Conservation (phyloP, 345 rosid species). For the Pistacia vera region DNA sequence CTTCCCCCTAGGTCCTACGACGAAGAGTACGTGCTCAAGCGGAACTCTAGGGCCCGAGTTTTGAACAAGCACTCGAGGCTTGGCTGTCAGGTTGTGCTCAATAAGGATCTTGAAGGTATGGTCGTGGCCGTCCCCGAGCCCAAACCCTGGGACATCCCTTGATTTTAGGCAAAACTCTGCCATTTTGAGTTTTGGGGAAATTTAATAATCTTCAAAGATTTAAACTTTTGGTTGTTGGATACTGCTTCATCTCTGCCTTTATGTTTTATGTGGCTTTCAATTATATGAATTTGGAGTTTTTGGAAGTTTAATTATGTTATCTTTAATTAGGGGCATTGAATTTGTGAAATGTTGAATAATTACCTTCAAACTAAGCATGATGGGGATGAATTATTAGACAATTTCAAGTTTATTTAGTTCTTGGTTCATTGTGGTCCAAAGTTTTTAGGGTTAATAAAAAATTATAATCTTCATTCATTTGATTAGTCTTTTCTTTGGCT, state of each 20-base stretch:
- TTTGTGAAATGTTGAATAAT: conserved; percentile 7
- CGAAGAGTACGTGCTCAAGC: conserved; percentile 88
- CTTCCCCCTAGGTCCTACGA: conserved; percentile 88
- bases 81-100: conserved; percentile 89
- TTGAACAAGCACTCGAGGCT: conserved; percentile 88
- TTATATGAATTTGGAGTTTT: background rate
- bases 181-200: conserved; percentile 15
- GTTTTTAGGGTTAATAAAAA: too few relatives aligned
- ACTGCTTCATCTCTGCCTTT: background rate
- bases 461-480: background rate
- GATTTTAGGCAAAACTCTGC: conserved; percentile 22
- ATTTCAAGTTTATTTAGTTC: background rate
- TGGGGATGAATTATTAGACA: background rate
- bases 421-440: too few relatives aligned
- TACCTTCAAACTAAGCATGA: background rate
- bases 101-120: conserved; percentile 89
- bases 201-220: conserved; percentile 7
- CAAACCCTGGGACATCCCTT: conserved; percentile 96
- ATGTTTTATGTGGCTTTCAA: conserved; percentile 9
- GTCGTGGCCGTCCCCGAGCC: conserved; percentile 97
- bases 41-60: conserved; percentile 82
- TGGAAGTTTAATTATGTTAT: background rate
- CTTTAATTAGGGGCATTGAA: background rate
- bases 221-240: conserved; percentile 4
- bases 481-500: background rate